Conservation (phyloP, 2,329 filamentous ascomycete species). For the Aspergillus ibericus region DNA sequence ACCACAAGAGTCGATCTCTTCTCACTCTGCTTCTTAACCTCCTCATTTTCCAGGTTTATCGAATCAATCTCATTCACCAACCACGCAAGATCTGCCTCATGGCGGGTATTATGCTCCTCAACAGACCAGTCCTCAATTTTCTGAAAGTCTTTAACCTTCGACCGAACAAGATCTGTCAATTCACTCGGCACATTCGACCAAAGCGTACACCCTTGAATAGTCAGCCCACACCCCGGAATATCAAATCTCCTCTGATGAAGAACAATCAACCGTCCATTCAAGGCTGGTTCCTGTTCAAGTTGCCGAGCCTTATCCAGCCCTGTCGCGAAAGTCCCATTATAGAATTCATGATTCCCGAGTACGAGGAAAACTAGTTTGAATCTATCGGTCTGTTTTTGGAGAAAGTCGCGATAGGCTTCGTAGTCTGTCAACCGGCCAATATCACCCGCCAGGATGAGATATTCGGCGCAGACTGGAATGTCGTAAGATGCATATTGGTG, state of each 20-base stretch:
- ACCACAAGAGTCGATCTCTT: slow-evolving; percentile 47
- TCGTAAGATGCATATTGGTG: slow-evolving; percentile 27
- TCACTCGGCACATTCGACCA: slow-evolving; percentile 54
- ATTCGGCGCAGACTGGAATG: slow-evolving; percentile 20
- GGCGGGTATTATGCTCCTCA: slow-evolving; percentile 50
- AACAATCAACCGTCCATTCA: slow-evolving; percentile 28
- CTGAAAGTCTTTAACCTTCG: slow-evolving; percentile 55
- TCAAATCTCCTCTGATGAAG: slow-evolving; percentile 28
- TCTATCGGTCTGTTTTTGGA: slow-evolving; percentile 20
- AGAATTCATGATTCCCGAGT: slow-evolving; percentile 34
- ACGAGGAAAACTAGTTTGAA: slow-evolving; percentile 26
- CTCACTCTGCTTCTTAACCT: background rate
- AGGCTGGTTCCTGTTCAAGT: slow-evolving; percentile 28
- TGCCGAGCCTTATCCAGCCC: slow-evolving; percentile 25
- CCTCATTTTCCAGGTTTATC: slow-evolving; percentile 16
- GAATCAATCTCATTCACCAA: slow-evolving; percentile 42
- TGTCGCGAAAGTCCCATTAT: slow-evolving; percentile 20
- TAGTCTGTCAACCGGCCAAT: slow-evolving; percentile 27
- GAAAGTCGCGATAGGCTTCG: slow-evolving; percentile 24
- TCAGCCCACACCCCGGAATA: slow-evolving; percentile 39
- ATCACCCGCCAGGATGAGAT: slow-evolving; percentile 28
- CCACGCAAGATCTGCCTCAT: slow-evolving; percentile 54
- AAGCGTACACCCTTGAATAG: slow-evolving; percentile 59
- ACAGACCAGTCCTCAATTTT: slow-evolving; percentile 56
- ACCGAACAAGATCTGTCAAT: slow-evolving; percentile 41